These are phyloP conservation scores for Phytophthora chlamydospora DNA, from an alignment of 352 stramenopile species.

Conservation along the genomic window DNA sequence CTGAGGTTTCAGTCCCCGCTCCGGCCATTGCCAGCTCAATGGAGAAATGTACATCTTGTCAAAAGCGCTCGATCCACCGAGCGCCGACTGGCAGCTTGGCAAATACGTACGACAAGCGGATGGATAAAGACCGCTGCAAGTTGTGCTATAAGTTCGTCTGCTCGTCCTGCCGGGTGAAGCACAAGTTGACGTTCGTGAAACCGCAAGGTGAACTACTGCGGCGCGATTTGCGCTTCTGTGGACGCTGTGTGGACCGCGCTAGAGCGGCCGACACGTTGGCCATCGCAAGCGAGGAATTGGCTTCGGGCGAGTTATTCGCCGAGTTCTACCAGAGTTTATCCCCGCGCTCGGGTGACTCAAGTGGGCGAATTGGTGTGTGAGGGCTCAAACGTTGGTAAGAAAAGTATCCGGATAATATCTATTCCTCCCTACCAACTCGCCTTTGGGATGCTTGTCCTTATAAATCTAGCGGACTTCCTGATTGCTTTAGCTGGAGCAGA, in stretches of 20 bases:
- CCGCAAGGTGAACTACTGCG: slow-evolving; percentile 25
- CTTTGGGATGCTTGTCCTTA: slow-evolving; percentile 8
- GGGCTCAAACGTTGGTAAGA: not conserved
- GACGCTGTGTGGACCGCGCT: slow-evolving; percentile 28
- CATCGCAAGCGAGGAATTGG: slow-evolving; percentile 36
- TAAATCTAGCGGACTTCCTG: slow-evolving; percentile 4
- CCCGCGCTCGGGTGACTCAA: slow-evolving; percentile 12
- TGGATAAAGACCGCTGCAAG: slow-evolving; percentile 30
- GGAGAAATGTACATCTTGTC: slow-evolving; percentile 40
- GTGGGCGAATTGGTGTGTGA: slow-evolving; percentile 17
- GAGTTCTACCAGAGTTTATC: slow-evolving; percentile 34
- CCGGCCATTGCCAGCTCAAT: not conserved
- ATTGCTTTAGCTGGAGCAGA: slow-evolving; percentile 20
- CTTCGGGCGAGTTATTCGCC: slow-evolving; percentile 11
- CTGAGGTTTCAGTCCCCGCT: not conserved
- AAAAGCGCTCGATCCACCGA: slow-evolving; percentile 26
- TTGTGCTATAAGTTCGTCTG: slow-evolving; percentile 43
- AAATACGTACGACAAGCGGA: slow-evolving; percentile 26
- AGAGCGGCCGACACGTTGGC: slow-evolving; percentile 26
- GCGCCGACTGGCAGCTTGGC: slow-evolving; percentile 11
- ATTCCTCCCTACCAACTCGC: slow-evolving; percentile 15
- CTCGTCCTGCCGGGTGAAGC: slow-evolving; percentile 35
- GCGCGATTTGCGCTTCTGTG: slow-evolving; percentile 34
- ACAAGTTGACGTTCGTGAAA: slow-evolving; percentile 35
- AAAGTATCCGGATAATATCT: slow-evolving; percentile 27